Evolutionary conservation across 441 rosid species (phyloP), one percentile per base, ranked within the genome.

Genomic region (Lepidium campestre): DNA sequence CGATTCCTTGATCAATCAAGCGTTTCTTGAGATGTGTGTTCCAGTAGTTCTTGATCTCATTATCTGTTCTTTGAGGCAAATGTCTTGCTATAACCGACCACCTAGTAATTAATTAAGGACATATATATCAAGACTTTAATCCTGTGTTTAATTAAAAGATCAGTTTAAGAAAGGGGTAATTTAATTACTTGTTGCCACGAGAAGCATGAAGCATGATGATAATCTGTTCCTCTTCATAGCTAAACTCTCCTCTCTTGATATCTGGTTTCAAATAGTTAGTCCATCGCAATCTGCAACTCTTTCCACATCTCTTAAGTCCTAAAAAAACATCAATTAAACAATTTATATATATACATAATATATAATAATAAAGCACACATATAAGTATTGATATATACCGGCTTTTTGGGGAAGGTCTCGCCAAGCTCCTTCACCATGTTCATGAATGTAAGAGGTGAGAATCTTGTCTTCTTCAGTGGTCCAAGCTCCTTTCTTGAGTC

Each of bases 31-130:
- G 82, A 78, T 78, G 89, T 14, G 95, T 90, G 67, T 88, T 88
- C 93, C 95, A 88, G 25, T 82, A 84, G 72, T 90, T 90, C 74
- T 90, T 90, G 42, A 90, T 79, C 72, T 88, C 95, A 22, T 90
- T 90, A 44, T 90, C 97, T 0, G 97, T 90, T 73, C 97, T 83
- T 68, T 86, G 87, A 0, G 93, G 93, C 67, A 90, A 78, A 9
- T 82, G 85, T 64, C 81, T 78, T 37, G 97, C 97, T 60, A 90
- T 88, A 10, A 78, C 78, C 8, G 97, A 90, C 97, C 97, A 88
- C 82, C 97, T 90, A 36, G 35, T 31, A 45, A 52, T 13, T n/a
- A 44, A 23, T 27, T 27, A 27, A 62, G 15, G 36, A 44, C 41
- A 53, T n/a, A 67, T 49, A 53, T n/a, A 67, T 34, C 29, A 52